phyloP scores from a whole-genome alignment of 176 grass and related monocot species.

The Triticum timopheevii region DNA sequence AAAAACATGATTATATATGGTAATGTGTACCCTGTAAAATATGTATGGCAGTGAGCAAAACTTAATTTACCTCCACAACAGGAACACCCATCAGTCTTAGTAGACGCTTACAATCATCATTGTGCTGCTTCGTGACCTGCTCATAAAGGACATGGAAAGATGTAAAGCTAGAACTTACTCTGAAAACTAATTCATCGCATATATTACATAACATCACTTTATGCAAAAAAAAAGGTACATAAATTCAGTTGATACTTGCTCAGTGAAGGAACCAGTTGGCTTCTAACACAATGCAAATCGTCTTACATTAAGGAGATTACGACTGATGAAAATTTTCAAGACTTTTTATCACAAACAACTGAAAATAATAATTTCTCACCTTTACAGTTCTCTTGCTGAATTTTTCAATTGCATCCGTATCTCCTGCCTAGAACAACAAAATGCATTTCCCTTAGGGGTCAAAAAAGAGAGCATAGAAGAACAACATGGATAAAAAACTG shows the following conservation, averaged over 20 bases:
- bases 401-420: conserved; percentile 85
- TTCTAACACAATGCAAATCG: neutral
- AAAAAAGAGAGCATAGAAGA: conserved; percentile 15
- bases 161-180: conserved; percentile 3
- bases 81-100: conserved; percentile 94
- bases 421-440: conserved; percentile 62
- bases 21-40: neutral
- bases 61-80: conserved; percentile 82
- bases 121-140: conserved; percentile 92
- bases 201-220: neutral
- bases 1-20: neutral
- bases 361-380: conserved; percentile 42
- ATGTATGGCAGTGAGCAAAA: conserved; percentile 24
- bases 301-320: neutral
- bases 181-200: neutral
- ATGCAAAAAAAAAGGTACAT: neutral
- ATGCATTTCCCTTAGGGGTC: neutral
- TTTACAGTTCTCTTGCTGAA: conserved; percentile 96
- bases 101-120: conserved; percentile 92
- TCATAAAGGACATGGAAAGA: conserved; percentile 19
- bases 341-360: neutral
- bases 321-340: neutral
- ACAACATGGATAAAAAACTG: neutral
- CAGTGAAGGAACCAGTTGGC: neutral
- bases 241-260: neutral